phyloP scores from a whole-genome alignment of 441 rosid species.

The Cnidoscolus chayamansa region DNA sequence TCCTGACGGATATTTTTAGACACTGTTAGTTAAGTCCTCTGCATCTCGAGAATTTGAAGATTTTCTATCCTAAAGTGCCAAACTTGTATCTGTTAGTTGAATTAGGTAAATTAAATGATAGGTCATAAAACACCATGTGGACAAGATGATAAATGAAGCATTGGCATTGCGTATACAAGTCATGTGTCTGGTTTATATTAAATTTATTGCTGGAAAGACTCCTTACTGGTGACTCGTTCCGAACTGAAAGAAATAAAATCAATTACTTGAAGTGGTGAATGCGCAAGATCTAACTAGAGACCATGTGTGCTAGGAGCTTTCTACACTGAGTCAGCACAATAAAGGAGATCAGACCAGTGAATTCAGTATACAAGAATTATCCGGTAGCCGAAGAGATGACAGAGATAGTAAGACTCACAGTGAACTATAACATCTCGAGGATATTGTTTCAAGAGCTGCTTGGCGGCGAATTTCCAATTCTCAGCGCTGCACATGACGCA shows the following conservation, averaged over 20 bases:
- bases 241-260: neutral
- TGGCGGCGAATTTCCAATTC: conserved; percentile 72
- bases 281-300: neutral
- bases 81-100: neutral
- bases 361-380: neutral
- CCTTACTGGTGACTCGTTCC: neutral
- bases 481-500: conserved; percentile 41
- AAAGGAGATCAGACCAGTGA: neutral
- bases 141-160: neutral
- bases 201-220: neutral
- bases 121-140: neutral
- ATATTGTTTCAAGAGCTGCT: conserved; percentile 54
- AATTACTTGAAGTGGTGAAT: neutral
- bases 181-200: neutral
- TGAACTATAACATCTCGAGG: conserved; percentile 60
- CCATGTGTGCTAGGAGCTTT: conserved; percentile 4
- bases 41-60: too few relatives aligned
- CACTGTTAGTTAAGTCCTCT: too few relatives aligned
- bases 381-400: neutral
- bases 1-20: too few relatives aligned
- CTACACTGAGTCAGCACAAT: neutral
- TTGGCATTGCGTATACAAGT: neutral
- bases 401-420: conserved; percentile 44
- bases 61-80: too few relatives aligned
- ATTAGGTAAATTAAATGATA: neutral